A percentile compares a stretch with the other conserved stretches of the same genome.
Evolutionary conservation across 306 rosid genomes (phyloP).

Genomic region (Trifolium repens): DNA sequence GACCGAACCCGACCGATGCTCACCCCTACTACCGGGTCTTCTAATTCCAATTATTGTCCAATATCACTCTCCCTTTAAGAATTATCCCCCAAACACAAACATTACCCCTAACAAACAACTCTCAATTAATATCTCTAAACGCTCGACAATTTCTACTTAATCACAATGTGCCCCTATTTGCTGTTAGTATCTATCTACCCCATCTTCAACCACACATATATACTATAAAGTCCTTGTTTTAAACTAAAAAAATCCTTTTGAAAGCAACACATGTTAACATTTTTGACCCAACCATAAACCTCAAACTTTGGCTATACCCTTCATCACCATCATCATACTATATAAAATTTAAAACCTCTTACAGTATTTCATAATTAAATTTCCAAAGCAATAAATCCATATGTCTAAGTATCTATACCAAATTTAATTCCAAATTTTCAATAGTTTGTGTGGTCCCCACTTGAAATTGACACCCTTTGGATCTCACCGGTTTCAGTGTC

Average conservation of each 20-base stretch:
- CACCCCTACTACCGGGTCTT: too few species aligned
- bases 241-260: slow-evolving; percentile 38
- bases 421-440: slow-evolving; percentile 35
- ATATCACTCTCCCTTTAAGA: neutral
- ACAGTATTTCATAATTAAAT: slow-evolving; percentile 38
- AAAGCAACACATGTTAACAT: slow-evolving; percentile 42
- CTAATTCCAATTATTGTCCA: neutral
- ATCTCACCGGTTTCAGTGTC: slow-evolving; percentile 44
- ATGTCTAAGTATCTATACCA: slow-evolving; percentile 32
- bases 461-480: slow-evolving; percentile 42
- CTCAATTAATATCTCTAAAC: slow-evolving; percentile 3
- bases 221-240: slow-evolving; percentile 5
- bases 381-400: slow-evolving; percentile 39
- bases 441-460: slow-evolving; percentile 42
- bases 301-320: slow-evolving; percentile 32
- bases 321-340: slow-evolving; percentile 4
- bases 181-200: slow-evolving; percentile 3
- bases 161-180: neutral
- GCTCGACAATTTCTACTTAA: slow-evolving; percentile 17
- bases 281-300: slow-evolving; percentile 47
- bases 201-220: slow-evolving; percentile 20
- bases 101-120: slow-evolving; percentile 21
- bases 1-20: too few species aligned
- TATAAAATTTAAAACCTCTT: slow-evolving; percentile 27
- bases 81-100: slow-evolving; percentile 31